Base-by-base conservation (phyloP, 768 basidiomycete genomes). In the Mycena sanguinolenta region DNA sequence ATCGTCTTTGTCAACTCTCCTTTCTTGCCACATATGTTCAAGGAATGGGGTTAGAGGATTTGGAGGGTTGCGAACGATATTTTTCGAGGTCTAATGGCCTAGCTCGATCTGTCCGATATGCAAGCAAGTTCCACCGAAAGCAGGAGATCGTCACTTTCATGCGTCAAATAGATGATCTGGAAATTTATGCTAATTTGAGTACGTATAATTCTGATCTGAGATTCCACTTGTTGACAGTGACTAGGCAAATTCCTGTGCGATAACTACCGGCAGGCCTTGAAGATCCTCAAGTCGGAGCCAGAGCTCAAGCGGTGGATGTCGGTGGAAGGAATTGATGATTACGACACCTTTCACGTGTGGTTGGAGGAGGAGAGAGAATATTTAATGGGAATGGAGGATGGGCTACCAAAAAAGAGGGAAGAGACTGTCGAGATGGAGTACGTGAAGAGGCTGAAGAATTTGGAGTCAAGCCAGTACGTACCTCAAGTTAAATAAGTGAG, bases 221-320 rank as follows among this genome's bases (percentile, higher is more conserved):
- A 28, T 19, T 19, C 16, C 32, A 14, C 39, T 60, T 9, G 44
- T 21, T 27, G 6, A 6, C 19, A n/a, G 25, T 39, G n/a, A 6
- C 12, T 0, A 62, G 61, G 61, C 34, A 62, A 62, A 49, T 75
- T 74, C 57, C 19, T 58, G 2, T 69, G 60, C 49, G 70, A 44
- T 19, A 44, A 44, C 19, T 44, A 44, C 4, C 42, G 42, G 1
- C 42, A 44, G 42, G 42, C 42, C 17, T 65, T 78, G 19, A 36
- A 65, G 3, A 75, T 76, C 25, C 28, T 77, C 23, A 60, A 63
- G 25, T 57, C 32, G 5, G 60, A 73, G n/a, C 44, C 58, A 14
- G 64, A 59, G 12, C 21, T 73, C 28, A 13, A 23, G 9, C 25
- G 38, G 13, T 64, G 63, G 25, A 65, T 63, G 72, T n/a, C 36